Conservation (phyloP, 352 stramenopile species). For the Phytophthora cajani region DNA sequence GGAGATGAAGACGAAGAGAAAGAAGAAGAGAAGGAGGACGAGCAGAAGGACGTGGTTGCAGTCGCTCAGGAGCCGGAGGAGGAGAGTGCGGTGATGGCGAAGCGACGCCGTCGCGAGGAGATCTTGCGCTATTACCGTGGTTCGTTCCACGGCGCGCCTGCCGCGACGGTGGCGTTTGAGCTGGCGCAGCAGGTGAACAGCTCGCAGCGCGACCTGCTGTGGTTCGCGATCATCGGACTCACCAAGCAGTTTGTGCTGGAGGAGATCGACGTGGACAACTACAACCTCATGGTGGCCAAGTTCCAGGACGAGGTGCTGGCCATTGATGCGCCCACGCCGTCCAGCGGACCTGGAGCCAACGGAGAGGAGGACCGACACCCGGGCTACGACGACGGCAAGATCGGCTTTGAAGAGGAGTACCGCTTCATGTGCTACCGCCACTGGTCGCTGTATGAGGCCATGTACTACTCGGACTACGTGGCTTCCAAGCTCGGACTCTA, state of each 20-base stretch:
- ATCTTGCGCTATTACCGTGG: constrained; percentile 95
- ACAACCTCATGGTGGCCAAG: constrained; percentile 87
- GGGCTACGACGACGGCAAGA: constrained; percentile 81
- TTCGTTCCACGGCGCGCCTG: constrained; percentile 84
- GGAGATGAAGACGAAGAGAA: constrained; percentile 43
- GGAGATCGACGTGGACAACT: constrained; percentile 93
- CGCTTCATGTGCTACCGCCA: constrained; percentile 97
- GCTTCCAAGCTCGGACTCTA: constrained; percentile 88
- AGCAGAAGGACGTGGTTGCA: constrained; percentile 20
- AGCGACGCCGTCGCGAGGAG: constrained; percentile 70
- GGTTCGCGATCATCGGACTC: constrained; percentile 97
- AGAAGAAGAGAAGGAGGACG: constrained; percentile 38
- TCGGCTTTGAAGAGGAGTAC: constrained; percentile 93
- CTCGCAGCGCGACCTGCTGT: constrained; percentile 92
- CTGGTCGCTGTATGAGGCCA: constrained; percentile 94
- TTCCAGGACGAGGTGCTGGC: constrained; percentile 94
- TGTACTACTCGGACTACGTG: constrained; percentile 97
- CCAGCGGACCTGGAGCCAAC: constrained; percentile 43
- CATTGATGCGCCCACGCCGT: constrained; percentile 46
- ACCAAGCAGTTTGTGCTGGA: constrained; percentile 96
- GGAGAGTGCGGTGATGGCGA: constrained; percentile 47
- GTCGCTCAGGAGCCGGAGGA: constrained; percentile 22
- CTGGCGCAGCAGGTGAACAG: constrained; percentile 87
- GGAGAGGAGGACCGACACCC: constrained; percentile 52
- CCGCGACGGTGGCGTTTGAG: constrained; percentile 81